Evolutionary conservation across 805 yeast species (phyloP), one percentile per base, ranked within the genome.

Genomic region (Nakazawaea wyomingensis): DNA sequence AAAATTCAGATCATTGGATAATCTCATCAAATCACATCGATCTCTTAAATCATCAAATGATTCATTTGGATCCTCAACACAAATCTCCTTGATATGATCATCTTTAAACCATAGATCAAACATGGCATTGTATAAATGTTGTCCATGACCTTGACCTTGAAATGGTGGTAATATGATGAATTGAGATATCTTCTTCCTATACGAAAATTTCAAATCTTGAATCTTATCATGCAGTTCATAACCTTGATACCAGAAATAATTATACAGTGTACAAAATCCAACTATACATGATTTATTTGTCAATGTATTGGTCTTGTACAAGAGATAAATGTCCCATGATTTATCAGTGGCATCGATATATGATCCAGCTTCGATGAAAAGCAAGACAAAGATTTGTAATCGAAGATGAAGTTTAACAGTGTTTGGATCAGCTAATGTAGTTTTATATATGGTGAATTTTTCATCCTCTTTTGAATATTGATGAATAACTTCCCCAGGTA

Each of bases 1-100:
- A 36, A 65, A 53, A 0, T 47, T 49, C 4, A 16, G 61, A 1
- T 47, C 47, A 20, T 59, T 53, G 29, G 61, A 59, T 26, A 82
- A 58, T 51, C 81, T 64, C 45, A 65, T 61, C 50, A 88, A 66
- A 55, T 93, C 98, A 49, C 80, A 74, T 26, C 91, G 68, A 57
- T 93, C 97, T 46, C 99, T 72, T 51, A 93, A 66, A 55, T 86
- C 95, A 56, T 93, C 99, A 63, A 93, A 91, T 28, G 79, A 78
- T 57, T 89, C 96, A 55, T 84, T 85, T 3, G 98, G 98, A 59
- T 93, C 99, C 59, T 93, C 98, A 4, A 93, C 88, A 0, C 91
- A 87, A 31, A 93, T 72, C 53, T 90, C 95, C 27, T 65, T 62
- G 19, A 89, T 77, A 1, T 55, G 47, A 0, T 58, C 54, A 49